Percentiles rank a stretch among this genome's conserved stretches.
phyloP scores from a whole-genome alignment of 1,284 basidiomycete species.

The Rhodotorula sp. region DNA sequence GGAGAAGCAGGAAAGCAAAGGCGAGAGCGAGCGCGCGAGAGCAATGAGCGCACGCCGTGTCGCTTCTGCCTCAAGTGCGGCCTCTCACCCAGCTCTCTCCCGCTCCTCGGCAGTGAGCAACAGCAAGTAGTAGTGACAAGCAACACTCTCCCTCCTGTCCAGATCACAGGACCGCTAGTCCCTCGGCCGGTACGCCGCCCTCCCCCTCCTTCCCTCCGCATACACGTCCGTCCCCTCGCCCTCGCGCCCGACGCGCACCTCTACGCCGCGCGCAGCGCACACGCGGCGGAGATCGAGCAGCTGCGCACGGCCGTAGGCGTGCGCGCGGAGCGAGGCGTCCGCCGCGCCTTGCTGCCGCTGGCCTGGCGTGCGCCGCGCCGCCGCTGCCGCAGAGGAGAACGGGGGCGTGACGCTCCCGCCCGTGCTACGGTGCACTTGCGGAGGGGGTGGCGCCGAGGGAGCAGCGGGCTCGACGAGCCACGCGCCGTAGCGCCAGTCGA shows the following conservation, averaged over 20 bases:
- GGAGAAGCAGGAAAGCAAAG: no score
- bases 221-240: conserved; percentile 2
- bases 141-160: no score
- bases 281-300: not conserved
- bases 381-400: no score
- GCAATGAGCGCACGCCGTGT: no score
- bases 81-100: no score
- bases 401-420: not conserved
- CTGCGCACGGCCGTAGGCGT: not conserved
- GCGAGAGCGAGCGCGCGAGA: no score
- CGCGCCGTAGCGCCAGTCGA: conserved; percentile 21
- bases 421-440: not conserved
- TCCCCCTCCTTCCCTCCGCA: not conserved
- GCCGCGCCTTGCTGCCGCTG: no score
- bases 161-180: no score
- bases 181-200: not conserved
- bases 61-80: no score
- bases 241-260: not conserved
- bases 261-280: not conserved
- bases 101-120: no score
- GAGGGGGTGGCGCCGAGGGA: not conserved
- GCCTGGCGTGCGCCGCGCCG: no score
- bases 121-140: no score
- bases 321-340: not conserved
- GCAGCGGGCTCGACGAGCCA: conserved; percentile 10